phyloP scores from a whole-genome alignment of 345 rosid species.

The Lumnitzera racemosa region DNA sequence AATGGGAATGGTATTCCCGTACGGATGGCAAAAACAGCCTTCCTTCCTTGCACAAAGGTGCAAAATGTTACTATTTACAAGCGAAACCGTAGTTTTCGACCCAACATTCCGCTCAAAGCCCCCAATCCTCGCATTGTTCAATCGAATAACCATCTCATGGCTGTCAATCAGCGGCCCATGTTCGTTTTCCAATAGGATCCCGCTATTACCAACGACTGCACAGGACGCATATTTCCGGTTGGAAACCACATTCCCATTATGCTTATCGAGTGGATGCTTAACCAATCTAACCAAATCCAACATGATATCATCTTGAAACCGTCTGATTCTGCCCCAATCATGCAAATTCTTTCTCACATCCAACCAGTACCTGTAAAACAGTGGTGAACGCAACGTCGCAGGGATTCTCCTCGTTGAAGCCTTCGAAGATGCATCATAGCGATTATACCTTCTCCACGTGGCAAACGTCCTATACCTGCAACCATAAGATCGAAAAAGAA shows the following conservation, averaged over 20 bases:
- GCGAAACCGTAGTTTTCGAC: constrained; percentile 61
- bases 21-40: constrained; percentile 77
- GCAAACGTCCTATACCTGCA: constrained; percentile 29
- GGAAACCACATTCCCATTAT: constrained; percentile 23
- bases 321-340: constrained; percentile 48
- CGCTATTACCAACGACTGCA: constrained; percentile 93
- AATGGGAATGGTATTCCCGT: constrained; percentile 56
- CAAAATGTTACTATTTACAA: constrained; percentile 80
- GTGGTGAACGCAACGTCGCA: constrained; percentile 37
- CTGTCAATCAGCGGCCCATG: constrained; percentile 61
- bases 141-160: constrained; percentile 76
- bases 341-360: constrained; percentile 59
- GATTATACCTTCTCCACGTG: constrained; percentile 36
- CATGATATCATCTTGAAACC: constrained; percentile 53
- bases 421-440: constrained; percentile 23
- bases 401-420: constrained; percentile 13
- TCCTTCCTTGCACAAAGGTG: constrained; percentile 60
- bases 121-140: constrained; percentile 74
- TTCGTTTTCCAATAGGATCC: constrained; percentile 50
- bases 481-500: too few relatives aligned
- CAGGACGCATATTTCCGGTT: constrained; percentile 52
- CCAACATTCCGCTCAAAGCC: constrained; percentile 55
- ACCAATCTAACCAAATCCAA: constrained; percentile 48
- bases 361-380: constrained; percentile 58
- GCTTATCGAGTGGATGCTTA: constrained; percentile 51